A percentile compares a stretch with the other conserved stretches of the same genome.
Evolutionary conservation across 1,284 basidiomycete species (phyloP).

Genomic region (Rhodotorula sp.): DNA sequence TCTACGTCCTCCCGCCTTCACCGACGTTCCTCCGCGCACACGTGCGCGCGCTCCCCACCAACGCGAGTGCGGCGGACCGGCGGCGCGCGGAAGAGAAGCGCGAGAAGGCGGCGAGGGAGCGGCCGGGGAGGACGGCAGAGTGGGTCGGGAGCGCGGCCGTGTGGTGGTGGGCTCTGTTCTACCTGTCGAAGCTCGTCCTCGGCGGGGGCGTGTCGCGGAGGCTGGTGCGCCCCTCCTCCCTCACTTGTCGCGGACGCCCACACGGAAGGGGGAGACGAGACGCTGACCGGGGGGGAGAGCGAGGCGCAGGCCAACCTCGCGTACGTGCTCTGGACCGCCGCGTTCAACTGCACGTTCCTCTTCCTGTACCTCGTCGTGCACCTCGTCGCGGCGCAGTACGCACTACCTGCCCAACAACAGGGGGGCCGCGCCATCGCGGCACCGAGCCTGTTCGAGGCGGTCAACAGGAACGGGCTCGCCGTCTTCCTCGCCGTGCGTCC

Average conservation of each 20-base stretch:
- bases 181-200: constrained; percentile 47
- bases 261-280: background rate
- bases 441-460: constrained; percentile 70
- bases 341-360: constrained; percentile 85
- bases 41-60: background rate
- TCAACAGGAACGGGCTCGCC: constrained; percentile 77
- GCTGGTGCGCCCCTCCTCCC: constrained; percentile 58
- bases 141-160: constrained; percentile 75
- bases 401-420: background rate
- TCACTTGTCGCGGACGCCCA: background rate
- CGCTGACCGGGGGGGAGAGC: background rate
- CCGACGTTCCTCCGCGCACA: constrained; percentile 42
- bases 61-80: background rate
- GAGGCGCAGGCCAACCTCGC: constrained; percentile 72
- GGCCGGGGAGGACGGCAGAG: constrained; percentile 64
- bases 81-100: background rate
- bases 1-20: constrained; percentile 65
- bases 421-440: constrained; percentile 44
- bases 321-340: constrained; percentile 86
- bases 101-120: constrained; percentile 12
- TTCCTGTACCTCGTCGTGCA: constrained; percentile 79
- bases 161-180: constrained; percentile 73
- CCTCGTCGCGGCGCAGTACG: constrained; percentile 48
- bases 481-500: constrained; percentile 73
- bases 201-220: constrained; percentile 64